Base-by-base conservation (phyloP, 345 rosid species). In the Hevea brasiliensis region DNA sequence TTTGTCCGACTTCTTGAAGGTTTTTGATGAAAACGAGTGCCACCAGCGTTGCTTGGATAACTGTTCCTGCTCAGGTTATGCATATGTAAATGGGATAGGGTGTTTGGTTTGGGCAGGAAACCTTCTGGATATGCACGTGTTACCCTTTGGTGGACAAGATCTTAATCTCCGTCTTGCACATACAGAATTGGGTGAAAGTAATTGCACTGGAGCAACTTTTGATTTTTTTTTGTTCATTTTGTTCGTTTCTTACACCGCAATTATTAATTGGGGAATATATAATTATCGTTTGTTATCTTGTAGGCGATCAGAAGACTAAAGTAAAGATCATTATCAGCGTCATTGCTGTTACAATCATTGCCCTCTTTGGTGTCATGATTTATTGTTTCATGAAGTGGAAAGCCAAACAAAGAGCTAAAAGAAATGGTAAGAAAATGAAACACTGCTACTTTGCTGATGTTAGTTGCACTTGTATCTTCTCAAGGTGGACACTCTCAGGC, bases 41-140 rank as follows among this genome's bases (percentile, higher is more conserved):
- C n/a, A n/a, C n/a, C n/a, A n/a, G n/a, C n/a, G n/a, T n/a, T n/a
- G n/a, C n/a, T n/a, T n/a, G n/a, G n/a, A n/a, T n/a, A n/a, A n/a
- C n/a, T n/a, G n/a, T n/a, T n/a, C n/a, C n/a, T n/a, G n/a, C n/a
- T n/a, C n/a, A n/a, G n/a, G n/a, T n/a, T n/a, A n/a, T n/a, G n/a
- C n/a, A n/a, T n/a, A n/a, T n/a, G n/a, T n/a, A n/a, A n/a, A n/a
- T n/a, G n/a, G n/a, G n/a, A n/a, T n/a, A n/a, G n/a, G n/a, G n/a
- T n/a, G n/a, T n/a, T n/a, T n/a, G n/a, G n/a, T n/a, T n/a, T n/a
- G n/a, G n/a, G n/a, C n/a, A n/a, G n/a, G n/a, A n/a, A n/a, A n/a
- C n/a, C n/a, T n/a, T n/a, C n/a, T n/a, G 71, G 78, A 75, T 75
- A 24, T 68, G 51, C 64, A 42, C 26, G 20, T 42, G 62, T 55